Percentiles rank a stretch among this genome's conserved stretches.
Evolutionary conservation across 2,329 filamentous ascomycete genomes (phyloP).

Genomic region (Ophiognomonia clavigignenti-juglandacearum): DNA sequence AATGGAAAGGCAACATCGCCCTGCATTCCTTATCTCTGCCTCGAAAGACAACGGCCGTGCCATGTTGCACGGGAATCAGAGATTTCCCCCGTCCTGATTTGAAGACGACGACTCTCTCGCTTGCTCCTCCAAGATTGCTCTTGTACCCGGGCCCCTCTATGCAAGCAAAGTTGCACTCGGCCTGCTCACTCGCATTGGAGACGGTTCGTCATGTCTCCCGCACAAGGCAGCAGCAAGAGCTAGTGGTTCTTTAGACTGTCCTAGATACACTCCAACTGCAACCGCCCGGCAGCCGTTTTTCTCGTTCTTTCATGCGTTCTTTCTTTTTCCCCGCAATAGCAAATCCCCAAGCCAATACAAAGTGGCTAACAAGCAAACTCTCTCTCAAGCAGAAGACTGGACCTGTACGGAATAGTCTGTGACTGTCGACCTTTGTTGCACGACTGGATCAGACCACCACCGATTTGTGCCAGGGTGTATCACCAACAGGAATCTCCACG

Average conservation of each 20-base stretch:
- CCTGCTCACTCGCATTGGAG: neutral
- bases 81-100: constrained; percentile 5
- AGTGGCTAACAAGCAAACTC: constrained; percentile 9
- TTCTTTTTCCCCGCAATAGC: constrained; percentile 2
- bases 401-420: neutral
- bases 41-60: constrained; percentile 2
- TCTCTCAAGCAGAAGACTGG: constrained; percentile 6
- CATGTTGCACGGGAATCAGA: constrained; percentile 11
- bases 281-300: no score
- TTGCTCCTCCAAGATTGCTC: no score
- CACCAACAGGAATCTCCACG: constrained; percentile 3
- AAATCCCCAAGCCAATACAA: neutral
- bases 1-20: no score
- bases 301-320: neutral
- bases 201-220: neutral
- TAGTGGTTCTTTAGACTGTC: no score
- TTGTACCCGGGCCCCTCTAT: no score
- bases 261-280: no score
- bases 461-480: neutral
- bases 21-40: constrained; percentile 14
- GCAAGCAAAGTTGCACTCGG: neutral
- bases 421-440: neutral
- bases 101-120: neutral
- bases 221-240: no score
- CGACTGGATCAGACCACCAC: neutral